Percentiles rank a stretch among this genome's conserved stretches.
Evolutionary conservation across 163 green algal genomes (phyloP).

Genomic region (Scenedesmus sp.): DNA sequence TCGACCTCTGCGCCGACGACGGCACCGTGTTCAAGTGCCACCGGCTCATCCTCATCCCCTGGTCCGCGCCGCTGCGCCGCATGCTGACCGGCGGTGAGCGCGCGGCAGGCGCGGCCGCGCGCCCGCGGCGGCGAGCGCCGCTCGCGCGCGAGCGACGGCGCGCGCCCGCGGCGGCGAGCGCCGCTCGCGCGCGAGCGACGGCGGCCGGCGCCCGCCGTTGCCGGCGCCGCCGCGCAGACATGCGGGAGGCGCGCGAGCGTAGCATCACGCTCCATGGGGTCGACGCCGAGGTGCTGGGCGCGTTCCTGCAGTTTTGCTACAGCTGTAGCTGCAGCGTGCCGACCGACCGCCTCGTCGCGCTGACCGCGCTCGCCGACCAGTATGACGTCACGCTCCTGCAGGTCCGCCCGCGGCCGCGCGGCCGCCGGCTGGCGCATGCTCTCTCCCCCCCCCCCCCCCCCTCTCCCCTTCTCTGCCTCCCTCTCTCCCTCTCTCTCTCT

Average conservation of each 20-base stretch:
- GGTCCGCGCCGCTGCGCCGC: conserved; percentile 6
- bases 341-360: conserved; percentile 18
- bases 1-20: conserved; percentile 28
- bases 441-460: no score
- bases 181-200: no score
- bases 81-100: conserved; percentile 32
- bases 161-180: no score
- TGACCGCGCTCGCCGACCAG: conserved; percentile 11
- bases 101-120: no score
- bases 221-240: conserved; percentile 1
- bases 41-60: conserved; percentile 24
- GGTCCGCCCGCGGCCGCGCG: no score
- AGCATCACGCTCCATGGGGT: conserved; percentile 30
- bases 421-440: no score
- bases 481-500: no score
- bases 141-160: no score
- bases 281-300: conserved; percentile 11
- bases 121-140: no score
- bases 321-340: conserved; percentile 23
- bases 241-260: conserved; percentile 24
- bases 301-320: conserved; percentile 34
- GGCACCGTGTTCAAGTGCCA: conserved; percentile 16
- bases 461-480: no score
- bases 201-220: no score
- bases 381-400: conserved; percentile 33